Evolutionary conservation across 2,329 filamentous ascomycete genomes (phyloP).

Genomic region (Hypoxylon sp.): DNA sequence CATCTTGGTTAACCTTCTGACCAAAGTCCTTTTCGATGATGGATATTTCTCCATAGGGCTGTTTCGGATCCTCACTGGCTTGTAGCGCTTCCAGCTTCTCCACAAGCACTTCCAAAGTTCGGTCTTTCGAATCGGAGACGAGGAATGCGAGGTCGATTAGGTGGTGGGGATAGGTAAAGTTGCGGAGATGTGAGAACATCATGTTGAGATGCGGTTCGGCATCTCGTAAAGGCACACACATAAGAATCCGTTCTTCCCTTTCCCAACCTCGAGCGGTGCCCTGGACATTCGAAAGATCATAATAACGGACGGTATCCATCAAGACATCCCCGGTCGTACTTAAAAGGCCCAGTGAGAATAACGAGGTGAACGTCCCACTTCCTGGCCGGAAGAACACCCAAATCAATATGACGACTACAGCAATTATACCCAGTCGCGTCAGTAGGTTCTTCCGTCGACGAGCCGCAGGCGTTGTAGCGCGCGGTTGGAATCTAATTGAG

Average conservation of each 20-base stretch:
- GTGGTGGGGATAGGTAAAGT: slow-evolving; percentile 97
- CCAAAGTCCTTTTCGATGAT: slow-evolving; percentile 99
- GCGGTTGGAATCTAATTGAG: slow-evolving; percentile 83
- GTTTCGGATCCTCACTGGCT: slow-evolving; percentile 79
- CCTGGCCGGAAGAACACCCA: slow-evolving; percentile 81
- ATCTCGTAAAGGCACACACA: slow-evolving; percentile 94
- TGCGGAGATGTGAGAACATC: slow-evolving; percentile 98
- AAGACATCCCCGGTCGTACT: slow-evolving; percentile 77
- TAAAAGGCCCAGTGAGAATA: slow-evolving; percentile 77
- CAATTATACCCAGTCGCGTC: slow-evolving; percentile 72
- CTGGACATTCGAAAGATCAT: slow-evolving; percentile 91
- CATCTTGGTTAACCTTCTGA: slow-evolving; percentile 96
- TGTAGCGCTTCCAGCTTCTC: slow-evolving; percentile 84
- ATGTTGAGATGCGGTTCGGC: slow-evolving; percentile 92
- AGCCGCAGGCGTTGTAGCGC: slow-evolving; percentile 77
- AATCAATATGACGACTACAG: slow-evolving; percentile 73
- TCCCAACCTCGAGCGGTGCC: slow-evolving; percentile 96
- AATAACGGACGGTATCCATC: slow-evolving; percentile 96
- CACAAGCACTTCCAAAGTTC: slow-evolving; percentile 82
- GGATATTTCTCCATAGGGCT: slow-evolving; percentile 94
- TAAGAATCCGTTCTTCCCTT: slow-evolving; percentile 91
- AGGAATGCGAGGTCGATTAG: slow-evolving; percentile 96
- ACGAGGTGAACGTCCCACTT: slow-evolving; percentile 71
- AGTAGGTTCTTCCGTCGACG: slow-evolving; percentile 81
- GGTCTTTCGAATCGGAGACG: slow-evolving; percentile 96